Conservation (phyloP, 352 stramenopile genomes). For the Globisporangium barbulae region DNA sequence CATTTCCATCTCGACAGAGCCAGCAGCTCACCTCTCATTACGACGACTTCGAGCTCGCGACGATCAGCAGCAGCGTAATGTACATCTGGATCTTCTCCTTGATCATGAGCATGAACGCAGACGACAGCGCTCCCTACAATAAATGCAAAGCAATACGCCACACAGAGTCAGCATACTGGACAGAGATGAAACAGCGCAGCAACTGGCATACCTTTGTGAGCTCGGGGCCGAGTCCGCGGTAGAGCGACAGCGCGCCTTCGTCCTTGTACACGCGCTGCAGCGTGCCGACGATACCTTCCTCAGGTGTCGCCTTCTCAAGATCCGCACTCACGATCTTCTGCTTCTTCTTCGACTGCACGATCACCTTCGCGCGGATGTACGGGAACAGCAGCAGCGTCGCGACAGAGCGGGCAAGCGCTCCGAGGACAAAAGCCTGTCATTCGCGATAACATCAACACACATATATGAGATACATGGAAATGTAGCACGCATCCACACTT, state of each 20-base stretch:
- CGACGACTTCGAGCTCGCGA: constrained; percentile 31
- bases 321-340: constrained; percentile 15
- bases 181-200: background rate
- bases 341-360: constrained; percentile 90
- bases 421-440: constrained; percentile 91
- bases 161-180: constrained; percentile 3
- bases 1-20: no score
- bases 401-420: constrained; percentile 91
- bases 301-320: constrained; percentile 14
- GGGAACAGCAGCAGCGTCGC: constrained; percentile 96
- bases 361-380: constrained; percentile 95
- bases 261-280: constrained; percentile 75
- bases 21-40: background rate
- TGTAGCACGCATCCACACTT: background rate
- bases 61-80: constrained; percentile 80
- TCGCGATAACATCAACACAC: constrained; percentile 22
- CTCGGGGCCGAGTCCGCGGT: constrained; percentile 93
- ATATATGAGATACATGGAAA: background rate
- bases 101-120: constrained; percentile 96
- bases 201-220: constrained; percentile 71
- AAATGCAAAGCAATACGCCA: background rate
- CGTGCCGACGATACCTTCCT: constrained; percentile 78
- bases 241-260: constrained; percentile 88
- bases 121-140: constrained; percentile 91
- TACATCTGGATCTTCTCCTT: constrained; percentile 96